Percentiles rank a stretch among this genome's conserved stretches.
Evolutionary conservation across 148 eudicot species (phyloP).

Genomic region (Linanthus parryae): DNA sequence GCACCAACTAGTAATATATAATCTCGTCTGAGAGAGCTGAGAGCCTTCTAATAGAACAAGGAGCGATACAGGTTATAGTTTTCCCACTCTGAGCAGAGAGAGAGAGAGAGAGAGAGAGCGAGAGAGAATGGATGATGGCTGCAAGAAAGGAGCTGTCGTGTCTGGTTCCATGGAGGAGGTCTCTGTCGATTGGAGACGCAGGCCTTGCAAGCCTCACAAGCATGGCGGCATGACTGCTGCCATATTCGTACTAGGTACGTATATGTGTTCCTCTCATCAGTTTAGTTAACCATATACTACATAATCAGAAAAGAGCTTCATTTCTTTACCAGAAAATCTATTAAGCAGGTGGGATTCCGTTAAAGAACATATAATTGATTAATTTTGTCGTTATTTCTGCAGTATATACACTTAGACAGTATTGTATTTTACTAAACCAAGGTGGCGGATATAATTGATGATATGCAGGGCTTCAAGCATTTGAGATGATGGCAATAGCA

Average conservation of each 20-base stretch:
- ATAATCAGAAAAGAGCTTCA: not conserved
- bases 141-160: too few species aligned
- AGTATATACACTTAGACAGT: not conserved
- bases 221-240: constrained; percentile 48
- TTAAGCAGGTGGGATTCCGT: not conserved
- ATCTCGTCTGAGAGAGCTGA: too few species aligned
- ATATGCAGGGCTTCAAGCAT: constrained; percentile 34
- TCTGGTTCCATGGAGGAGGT: too few species aligned
- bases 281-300: not conserved
- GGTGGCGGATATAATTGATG: not conserved
- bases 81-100: too few species aligned
- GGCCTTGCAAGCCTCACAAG: constrained; percentile 30
- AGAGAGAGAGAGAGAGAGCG: too few species aligned
- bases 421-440: too few species aligned
- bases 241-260: constrained; percentile 29
- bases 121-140: too few species aligned
- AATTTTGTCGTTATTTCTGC: too few species aligned
- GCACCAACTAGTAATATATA: too few species aligned
- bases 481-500: constrained; percentile 52
- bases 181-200: constrained; percentile 36
- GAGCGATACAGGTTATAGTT: too few species aligned
- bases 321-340: not conserved
- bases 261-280: constrained; percentile 5
- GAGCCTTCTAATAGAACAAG: too few species aligned
- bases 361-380: not conserved